These are phyloP conservation scores for Batrachochytrium dendrobatidis DNA, from an alignment of 371 early-diverging fungal genomes.

Conservation along the genomic window DNA sequence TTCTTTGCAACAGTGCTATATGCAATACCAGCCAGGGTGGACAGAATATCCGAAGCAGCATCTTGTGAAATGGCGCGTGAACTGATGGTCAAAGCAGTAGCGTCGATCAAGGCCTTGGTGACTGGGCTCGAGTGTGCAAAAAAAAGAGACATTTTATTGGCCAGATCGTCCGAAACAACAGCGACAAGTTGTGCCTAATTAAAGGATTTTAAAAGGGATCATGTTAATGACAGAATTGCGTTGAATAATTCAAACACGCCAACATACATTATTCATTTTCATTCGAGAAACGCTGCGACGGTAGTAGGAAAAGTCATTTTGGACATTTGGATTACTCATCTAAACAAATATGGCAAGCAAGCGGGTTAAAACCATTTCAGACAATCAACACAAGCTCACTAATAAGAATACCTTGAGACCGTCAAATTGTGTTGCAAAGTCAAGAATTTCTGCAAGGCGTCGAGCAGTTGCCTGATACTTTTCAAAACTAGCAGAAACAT, in stretches of 20 bases:
- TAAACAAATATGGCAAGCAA: conserved; percentile 19
- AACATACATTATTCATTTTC: conserved; percentile 45
- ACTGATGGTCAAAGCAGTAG: conserved; percentile 48
- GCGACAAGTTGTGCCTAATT: conserved; percentile 28
- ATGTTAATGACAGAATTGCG: not conserved
- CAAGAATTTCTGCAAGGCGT: conserved; percentile 70
- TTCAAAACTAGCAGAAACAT: conserved; percentile 55
- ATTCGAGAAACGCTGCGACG: conserved; percentile 80
- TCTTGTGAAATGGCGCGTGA: conserved; percentile 14
- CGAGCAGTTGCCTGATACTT: conserved; percentile 68
- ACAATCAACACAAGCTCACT: not conserved
- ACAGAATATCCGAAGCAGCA: conserved; percentile 53
- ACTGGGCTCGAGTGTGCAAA: conserved; percentile 92
- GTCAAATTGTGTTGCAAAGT: conserved; percentile 84
- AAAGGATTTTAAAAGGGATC: conserved; percentile 4
- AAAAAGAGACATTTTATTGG: conserved; percentile 89
- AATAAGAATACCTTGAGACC: conserved; percentile 63
- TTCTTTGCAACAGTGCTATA: conserved; percentile 60
- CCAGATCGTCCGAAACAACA: conserved; percentile 76
- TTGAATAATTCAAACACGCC: not conserved
- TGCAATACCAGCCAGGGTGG: conserved; percentile 60
- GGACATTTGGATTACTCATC: conserved; percentile 85
- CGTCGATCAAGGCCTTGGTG: conserved; percentile 75
- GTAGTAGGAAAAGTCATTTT: conserved; percentile 95
- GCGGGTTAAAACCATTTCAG: not conserved